Evolutionary conservation across 108 stramenopile genomes (phyloP).

Genomic region (Cyclotella choctawhatcheeana): DNA sequence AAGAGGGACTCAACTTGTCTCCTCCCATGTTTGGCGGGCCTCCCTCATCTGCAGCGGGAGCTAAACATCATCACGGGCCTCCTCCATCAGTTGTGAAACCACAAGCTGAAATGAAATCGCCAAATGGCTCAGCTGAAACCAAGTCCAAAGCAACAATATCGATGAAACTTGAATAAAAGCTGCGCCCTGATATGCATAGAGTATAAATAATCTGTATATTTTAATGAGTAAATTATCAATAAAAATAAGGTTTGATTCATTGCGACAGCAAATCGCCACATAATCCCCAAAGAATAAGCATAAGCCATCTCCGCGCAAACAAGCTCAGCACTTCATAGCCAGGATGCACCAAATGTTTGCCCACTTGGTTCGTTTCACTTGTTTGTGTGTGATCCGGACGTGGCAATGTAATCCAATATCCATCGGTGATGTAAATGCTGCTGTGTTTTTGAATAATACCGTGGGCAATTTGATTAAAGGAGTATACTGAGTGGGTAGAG

Average conservation of each 20-base stretch:
- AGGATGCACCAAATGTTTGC: constrained; percentile 80
- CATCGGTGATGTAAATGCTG: constrained; percentile 63
- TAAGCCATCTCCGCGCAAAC: constrained; percentile 66
- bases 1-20: constrained; percentile 39
- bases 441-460: constrained; percentile 42
- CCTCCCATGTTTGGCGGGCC: constrained; percentile 50
- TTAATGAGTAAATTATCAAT: constrained; percentile 2
- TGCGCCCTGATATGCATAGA: too few species aligned
- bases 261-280: constrained; percentile 9
- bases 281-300: constrained; percentile 51
- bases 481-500: constrained; percentile 53
- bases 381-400: constrained; percentile 81
- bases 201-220: constrained; percentile 2
- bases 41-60: constrained; percentile 6
- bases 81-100: not conserved
- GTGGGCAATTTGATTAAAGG: constrained; percentile 70
- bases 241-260: too few species aligned
- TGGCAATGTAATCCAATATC: constrained; percentile 75
- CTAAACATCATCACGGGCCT: not conserved
- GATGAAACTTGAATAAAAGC: not conserved
- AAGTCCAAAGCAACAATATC: constrained; percentile 1
- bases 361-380: constrained; percentile 55
- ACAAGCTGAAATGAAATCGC: not conserved
- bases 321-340: constrained; percentile 71
- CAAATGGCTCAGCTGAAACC: too few species aligned